These are phyloP conservation scores for Kodamaea jinghongensis DNA, from an alignment of 805 yeast genomes.

Conservation along the genomic window DNA sequence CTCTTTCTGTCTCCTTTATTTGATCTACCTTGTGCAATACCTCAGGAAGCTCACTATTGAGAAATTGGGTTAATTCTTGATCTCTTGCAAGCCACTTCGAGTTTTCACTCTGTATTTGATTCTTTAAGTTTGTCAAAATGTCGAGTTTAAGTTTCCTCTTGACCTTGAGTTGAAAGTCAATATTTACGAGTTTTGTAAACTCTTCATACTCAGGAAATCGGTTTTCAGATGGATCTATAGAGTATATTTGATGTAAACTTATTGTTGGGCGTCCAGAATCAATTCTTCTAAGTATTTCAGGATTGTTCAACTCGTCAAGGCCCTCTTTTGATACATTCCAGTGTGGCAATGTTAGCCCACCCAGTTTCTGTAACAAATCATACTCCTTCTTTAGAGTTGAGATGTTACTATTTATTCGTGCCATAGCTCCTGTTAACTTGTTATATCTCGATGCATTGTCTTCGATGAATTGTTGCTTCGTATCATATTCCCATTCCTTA, in stretches of 20 bases:
- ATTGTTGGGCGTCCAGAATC: neutral
- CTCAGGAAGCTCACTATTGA: conserved; percentile 23
- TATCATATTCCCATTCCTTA: conserved; percentile 27
- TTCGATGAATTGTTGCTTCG: conserved; percentile 18
- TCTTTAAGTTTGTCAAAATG: conserved; percentile 29
- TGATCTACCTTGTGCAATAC: conserved; percentile 28
- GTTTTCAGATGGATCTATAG: conserved; percentile 21
- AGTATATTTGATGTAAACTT: conserved; percentile 23
- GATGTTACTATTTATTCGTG: conserved; percentile 24
- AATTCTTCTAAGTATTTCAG: conserved; percentile 2
- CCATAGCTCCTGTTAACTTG: conserved; percentile 26
- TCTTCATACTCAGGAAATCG: conserved; percentile 28
- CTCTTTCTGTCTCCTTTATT: conserved; percentile 27
- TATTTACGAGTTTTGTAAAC: conserved; percentile 29
- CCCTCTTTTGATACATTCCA: conserved; percentile 13
- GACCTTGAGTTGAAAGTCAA: conserved; percentile 33
- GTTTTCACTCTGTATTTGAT: conserved; percentile 28
- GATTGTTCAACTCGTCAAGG: conserved; percentile 1
- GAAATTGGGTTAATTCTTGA: conserved; percentile 26
- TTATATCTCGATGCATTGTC: conserved; percentile 29
- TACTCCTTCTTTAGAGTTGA: conserved; percentile 21
- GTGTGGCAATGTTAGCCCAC: conserved; percentile 24
- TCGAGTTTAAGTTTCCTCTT: conserved; percentile 35
- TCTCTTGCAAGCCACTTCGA: conserved; percentile 37
- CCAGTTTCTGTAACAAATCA: conserved; percentile 20